phyloP scores from a whole-genome alignment of 2,329 filamentous ascomycete genomes.

The Trichothecium roseum region DNA sequence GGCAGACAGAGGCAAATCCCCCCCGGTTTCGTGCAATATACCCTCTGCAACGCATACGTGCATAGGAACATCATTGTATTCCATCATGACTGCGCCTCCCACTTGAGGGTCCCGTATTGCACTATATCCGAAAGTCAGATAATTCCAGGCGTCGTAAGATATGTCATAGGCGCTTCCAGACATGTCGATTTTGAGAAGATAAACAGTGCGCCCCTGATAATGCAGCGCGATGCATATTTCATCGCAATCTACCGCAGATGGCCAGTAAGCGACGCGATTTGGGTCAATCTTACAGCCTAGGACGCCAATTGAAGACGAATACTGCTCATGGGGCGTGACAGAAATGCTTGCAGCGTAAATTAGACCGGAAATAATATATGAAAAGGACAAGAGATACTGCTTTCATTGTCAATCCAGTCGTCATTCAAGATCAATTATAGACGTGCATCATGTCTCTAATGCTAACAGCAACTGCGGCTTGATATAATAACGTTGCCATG shows the following conservation, averaged over 20 bases:
- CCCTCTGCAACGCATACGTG: constrained; percentile 35
- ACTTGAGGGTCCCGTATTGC: constrained; percentile 32
- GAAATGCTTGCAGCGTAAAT: too few relatives aligned
- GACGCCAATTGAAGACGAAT: constrained; percentile 46
- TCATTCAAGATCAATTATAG: too few relatives aligned
- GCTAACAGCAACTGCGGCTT: too few relatives aligned
- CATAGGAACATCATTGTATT: constrained; percentile 36
- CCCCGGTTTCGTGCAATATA: constrained; percentile 40
- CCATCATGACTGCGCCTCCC: constrained; percentile 41
- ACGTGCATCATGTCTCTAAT: too few relatives aligned
- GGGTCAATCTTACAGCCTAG: constrained; percentile 51
- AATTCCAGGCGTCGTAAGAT: constrained; percentile 52
- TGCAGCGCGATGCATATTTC: constrained; percentile 45
- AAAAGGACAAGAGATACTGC: too few relatives aligned
- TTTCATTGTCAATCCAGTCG: too few relatives aligned
- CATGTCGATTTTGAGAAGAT: constrained; percentile 48
- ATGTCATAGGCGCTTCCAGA: constrained; percentile 48
- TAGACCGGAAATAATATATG: too few relatives aligned
- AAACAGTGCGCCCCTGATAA: constrained; percentile 35
- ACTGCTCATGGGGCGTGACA: constrained; percentile 46
- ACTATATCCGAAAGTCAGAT: constrained; percentile 38
- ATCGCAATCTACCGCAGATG: constrained; percentile 38
- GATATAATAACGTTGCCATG: too few relatives aligned
- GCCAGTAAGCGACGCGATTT: constrained; percentile 53
- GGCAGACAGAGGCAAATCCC: constrained; percentile 43